These are phyloP conservation scores for Aspergillus viridinutans DNA, from an alignment of 2,329 filamentous ascomycete genomes.

Conservation along the genomic window DNA sequence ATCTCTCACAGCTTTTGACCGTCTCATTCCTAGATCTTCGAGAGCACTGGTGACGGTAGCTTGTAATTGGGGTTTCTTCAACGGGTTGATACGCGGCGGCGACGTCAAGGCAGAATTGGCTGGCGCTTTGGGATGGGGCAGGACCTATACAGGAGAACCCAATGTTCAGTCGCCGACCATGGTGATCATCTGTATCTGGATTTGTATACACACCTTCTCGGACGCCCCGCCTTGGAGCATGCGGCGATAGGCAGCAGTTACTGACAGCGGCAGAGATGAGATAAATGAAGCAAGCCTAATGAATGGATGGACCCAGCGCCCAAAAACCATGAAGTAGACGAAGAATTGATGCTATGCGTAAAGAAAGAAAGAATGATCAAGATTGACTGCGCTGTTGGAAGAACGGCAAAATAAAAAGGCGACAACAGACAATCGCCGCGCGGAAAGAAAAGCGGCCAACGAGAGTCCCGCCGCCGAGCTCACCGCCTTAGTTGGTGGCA, in stretches of 20 bases:
- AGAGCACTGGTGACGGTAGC: not conserved
- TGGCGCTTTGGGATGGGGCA: not conserved
- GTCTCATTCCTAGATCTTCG: conserved; percentile 3
- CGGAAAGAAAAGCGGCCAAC: not conserved
- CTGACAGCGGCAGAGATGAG: not conserved
- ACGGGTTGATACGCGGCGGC: not conserved
- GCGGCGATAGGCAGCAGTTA: conserved; percentile 1
- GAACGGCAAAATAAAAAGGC: conserved; percentile 3
- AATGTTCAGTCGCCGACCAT: not conserved
- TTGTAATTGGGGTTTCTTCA: not conserved
- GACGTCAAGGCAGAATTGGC: not conserved
- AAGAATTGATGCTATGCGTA: not conserved
- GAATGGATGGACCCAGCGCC: not conserved
- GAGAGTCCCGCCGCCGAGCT: not conserved
- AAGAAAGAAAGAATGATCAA: not conserved
- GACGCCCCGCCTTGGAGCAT: conserved; percentile 14
- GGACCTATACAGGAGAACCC: not conserved
- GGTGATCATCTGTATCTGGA: not conserved
- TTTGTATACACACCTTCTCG: conserved; percentile 10
- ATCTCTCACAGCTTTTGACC: conserved; percentile 1
- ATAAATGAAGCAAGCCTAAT: not conserved
- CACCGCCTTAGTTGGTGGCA: conserved; percentile 24
- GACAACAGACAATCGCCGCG: not conserved
- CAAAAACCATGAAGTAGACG: not conserved
- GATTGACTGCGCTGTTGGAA: not conserved